These are phyloP conservation scores for Candida peoriensis DNA, from an alignment of 805 yeast species.

Conservation along the genomic window DNA sequence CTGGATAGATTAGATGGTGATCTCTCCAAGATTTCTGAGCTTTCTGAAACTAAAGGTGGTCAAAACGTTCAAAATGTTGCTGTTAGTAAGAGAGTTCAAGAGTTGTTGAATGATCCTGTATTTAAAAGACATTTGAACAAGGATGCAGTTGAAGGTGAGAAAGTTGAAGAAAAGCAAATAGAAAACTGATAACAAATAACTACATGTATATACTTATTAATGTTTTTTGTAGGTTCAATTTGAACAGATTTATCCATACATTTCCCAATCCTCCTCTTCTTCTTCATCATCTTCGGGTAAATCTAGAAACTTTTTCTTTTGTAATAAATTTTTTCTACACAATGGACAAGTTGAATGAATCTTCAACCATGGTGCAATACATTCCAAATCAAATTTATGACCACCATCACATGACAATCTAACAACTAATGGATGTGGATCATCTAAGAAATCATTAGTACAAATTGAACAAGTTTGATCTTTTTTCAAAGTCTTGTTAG, in stretches of 20 bases:
- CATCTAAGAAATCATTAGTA: constrained; percentile 64
- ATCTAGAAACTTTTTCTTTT: constrained; percentile 36
- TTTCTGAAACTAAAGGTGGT: constrained; percentile 8
- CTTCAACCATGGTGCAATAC: constrained; percentile 85
- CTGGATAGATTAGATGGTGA: constrained; percentile 29
- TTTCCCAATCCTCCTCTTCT: constrained; percentile 69
- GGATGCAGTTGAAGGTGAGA: constrained; percentile 1
- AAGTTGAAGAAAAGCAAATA: constrained; percentile 8
- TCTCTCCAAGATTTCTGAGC: constrained; percentile 8
- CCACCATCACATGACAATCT: constrained; percentile 56
- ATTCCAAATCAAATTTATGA: constrained; percentile 84
- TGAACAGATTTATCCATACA: constrained; percentile 55
- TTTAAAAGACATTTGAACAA: constrained; percentile 46
- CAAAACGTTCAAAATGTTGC: constrained; percentile 13
- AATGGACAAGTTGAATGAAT: constrained; percentile 76
- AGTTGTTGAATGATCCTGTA: constrained; percentile 64
- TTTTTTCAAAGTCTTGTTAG: constrained; percentile 33
- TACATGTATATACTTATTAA: constrained; percentile 2
- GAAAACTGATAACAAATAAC: constrained; percentile 3
- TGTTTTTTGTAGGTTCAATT: background rate
- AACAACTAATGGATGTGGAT: constrained; percentile 76
- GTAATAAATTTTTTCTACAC: constrained; percentile 69
- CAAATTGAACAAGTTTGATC: constrained; percentile 83
- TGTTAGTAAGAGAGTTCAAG: constrained; percentile 49
- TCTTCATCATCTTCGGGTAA: constrained; percentile 31